Percentiles rank a stretch among this genome's conserved stretches.
Evolutionary conservation across 768 basidiomycete species (phyloP).

Genomic region (Auriscalpium vulgare): DNA sequence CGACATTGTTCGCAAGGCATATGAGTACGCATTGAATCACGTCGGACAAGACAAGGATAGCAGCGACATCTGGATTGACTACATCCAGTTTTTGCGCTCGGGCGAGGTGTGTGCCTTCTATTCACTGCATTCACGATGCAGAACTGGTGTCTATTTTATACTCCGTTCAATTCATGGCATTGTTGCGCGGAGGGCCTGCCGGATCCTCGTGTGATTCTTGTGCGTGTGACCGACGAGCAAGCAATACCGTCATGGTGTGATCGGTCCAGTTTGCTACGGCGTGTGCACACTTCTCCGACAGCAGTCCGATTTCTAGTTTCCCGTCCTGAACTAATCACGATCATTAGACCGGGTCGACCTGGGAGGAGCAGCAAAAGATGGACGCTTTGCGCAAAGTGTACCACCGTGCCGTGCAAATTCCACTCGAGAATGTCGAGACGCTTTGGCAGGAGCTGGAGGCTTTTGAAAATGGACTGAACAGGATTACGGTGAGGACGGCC

Average conservation of each 20-base stretch:
- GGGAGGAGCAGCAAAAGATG: constrained; percentile 96
- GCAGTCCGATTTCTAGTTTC: neutral
- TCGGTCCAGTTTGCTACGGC: constrained; percentile 2
- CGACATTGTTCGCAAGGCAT: constrained; percentile 77
- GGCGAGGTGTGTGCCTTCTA: constrained; percentile 51
- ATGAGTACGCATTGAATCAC: constrained; percentile 86
- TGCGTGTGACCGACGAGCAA: constrained; percentile 12
- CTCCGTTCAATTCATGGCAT: constrained; percentile 12
- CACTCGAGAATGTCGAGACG: constrained; percentile 85
- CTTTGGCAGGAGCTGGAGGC: constrained; percentile 92
- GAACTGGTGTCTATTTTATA: neutral
- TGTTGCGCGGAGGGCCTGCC: neutral
- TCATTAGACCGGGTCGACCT: constrained; percentile 62
- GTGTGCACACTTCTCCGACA: neutral
- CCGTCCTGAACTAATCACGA: constrained; percentile 2
- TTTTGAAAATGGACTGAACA: constrained; percentile 85
- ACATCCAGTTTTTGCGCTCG: constrained; percentile 79
- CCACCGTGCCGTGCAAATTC: constrained; percentile 90
- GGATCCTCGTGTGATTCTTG: constrained; percentile 11
- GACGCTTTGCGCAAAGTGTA: constrained; percentile 87
- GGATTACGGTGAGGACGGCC: constrained; percentile 53
- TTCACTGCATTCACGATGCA: neutral
- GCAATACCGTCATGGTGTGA: neutral
- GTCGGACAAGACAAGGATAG: constrained; percentile 91
- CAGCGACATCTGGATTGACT: constrained; percentile 90